phyloP scores from a whole-genome alignment of 2,329 filamentous ascomycete genomes.

The Metarhizium anisopliae region DNA sequence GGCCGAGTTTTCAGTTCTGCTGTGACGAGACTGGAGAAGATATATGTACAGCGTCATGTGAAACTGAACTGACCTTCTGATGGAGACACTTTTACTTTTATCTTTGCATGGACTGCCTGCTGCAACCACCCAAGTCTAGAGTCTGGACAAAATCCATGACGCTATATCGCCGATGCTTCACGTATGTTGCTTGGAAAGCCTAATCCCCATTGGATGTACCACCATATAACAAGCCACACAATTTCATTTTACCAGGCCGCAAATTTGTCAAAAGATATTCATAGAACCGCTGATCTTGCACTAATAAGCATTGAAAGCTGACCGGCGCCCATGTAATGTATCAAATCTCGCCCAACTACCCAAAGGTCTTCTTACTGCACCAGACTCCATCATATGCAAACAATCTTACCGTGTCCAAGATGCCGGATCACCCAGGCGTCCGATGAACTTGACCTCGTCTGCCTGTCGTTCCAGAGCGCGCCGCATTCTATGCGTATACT shows the following conservation, averaged over 20 bases:
- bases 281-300: neutral
- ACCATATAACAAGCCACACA: no score
- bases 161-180: no score
- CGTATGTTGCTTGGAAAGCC: no score
- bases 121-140: no score
- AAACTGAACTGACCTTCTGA: no score
- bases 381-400: neutral
- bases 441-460: constrained; percentile 68
- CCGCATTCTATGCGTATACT: constrained; percentile 65
- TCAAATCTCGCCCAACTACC: neutral
- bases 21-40: no score
- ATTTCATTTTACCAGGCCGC: neutral
- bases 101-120: no score
- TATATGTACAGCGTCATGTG: no score
- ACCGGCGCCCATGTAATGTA: neutral
- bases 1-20: no score
- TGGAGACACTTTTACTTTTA: no score
- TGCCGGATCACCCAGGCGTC: constrained; percentile 39
- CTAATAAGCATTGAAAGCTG: neutral
- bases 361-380: neutral
- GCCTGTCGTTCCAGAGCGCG: constrained; percentile 67
- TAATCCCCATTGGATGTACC: no score
- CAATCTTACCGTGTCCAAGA: neutral
- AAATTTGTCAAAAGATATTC: neutral
- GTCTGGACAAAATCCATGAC: no score